A percentile compares a stretch with the other conserved stretches of the same genome.
Conservation (phyloP, 352 stramenopile species). For the Phytophthora palmivora region DNA sequence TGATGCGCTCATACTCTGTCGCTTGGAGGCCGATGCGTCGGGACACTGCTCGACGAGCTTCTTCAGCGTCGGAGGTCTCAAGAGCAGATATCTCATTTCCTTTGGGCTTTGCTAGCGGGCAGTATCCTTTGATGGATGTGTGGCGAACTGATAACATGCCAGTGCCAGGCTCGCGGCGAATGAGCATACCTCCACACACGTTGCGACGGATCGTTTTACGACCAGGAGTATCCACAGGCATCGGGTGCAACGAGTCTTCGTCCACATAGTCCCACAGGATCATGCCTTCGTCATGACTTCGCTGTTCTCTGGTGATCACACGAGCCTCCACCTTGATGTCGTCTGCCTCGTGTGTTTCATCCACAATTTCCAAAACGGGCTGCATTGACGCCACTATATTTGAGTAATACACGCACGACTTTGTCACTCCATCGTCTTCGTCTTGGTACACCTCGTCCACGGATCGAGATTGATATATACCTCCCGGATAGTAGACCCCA, state of each 20-base stretch:
- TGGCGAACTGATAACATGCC: constrained; percentile 66
- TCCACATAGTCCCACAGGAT: constrained; percentile 78
- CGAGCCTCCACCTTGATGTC: constrained; percentile 64
- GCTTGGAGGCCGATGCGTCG: constrained; percentile 63
- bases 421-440: constrained; percentile 24
- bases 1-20: constrained; percentile 53
- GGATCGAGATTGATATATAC: constrained; percentile 40
- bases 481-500: constrained; percentile 65
- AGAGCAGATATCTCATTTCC: neutral
- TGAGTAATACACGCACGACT: constrained; percentile 60
- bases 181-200: constrained; percentile 54
- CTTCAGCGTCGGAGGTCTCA: constrained; percentile 30
- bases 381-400: constrained; percentile 53
- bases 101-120: constrained; percentile 37
- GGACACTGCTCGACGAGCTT: constrained; percentile 39
- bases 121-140: constrained; percentile 69
- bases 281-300: constrained; percentile 36
- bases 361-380: constrained; percentile 35
- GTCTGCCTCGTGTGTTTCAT: constrained; percentile 32
- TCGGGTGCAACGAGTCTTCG: constrained; percentile 60
- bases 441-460: constrained; percentile 44
- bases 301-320: constrained; percentile 58
- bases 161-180: constrained; percentile 43
- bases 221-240: constrained; percentile 18
- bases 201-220: constrained; percentile 51